These are phyloP conservation scores for Venturia nashicola DNA, from an alignment of 2,329 filamentous ascomycete species.

Conservation along the genomic window DNA sequence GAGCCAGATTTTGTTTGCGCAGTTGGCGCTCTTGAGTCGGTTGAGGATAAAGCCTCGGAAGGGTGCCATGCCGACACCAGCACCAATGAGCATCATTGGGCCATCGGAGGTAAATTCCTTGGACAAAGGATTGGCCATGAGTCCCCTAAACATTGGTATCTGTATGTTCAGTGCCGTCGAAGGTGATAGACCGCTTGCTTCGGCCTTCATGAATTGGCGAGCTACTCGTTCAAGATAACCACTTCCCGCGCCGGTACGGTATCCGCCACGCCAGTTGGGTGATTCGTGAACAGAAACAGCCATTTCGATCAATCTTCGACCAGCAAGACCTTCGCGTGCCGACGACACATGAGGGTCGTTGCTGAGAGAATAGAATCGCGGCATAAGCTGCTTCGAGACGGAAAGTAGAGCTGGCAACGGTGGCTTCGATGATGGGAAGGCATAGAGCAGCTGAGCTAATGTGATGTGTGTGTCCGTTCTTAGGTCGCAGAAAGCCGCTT, in stretches of 20 bases:
- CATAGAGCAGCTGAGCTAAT: conserved; percentile 71
- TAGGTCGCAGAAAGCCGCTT: conserved; percentile 84
- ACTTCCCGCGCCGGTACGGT: conserved; percentile 74
- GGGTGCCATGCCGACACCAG: conserved; percentile 90
- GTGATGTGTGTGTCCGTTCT: conserved; percentile 79
- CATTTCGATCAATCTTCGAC: conserved; percentile 78
- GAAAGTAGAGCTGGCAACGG: conserved; percentile 73
- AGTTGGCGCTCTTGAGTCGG: conserved; percentile 84
- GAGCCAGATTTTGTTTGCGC: conserved; percentile 96
- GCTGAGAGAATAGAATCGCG: conserved; percentile 94
- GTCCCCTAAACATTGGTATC: conserved; percentile 92
- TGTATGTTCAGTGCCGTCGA: conserved; percentile 45
- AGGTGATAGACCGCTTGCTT: conserved; percentile 36
- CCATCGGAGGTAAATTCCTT: conserved; percentile 86
- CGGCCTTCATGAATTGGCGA: conserved; percentile 54
- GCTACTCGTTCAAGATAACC: conserved; percentile 89
- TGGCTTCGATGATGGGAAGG: conserved; percentile 85
- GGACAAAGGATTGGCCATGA: conserved; percentile 94
- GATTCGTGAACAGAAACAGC: conserved; percentile 93
- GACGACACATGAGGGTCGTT: conserved; percentile 83
- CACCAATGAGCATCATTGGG: conserved; percentile 94
- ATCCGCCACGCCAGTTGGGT: conserved; percentile 52
- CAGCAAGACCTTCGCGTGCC: conserved; percentile 53
- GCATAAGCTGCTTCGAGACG: conserved; percentile 79
- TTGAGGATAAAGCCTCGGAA: conserved; percentile 97